Conservation (phyloP, 495 filamentous ascomycete species). For the Extremus antarcticus region DNA sequence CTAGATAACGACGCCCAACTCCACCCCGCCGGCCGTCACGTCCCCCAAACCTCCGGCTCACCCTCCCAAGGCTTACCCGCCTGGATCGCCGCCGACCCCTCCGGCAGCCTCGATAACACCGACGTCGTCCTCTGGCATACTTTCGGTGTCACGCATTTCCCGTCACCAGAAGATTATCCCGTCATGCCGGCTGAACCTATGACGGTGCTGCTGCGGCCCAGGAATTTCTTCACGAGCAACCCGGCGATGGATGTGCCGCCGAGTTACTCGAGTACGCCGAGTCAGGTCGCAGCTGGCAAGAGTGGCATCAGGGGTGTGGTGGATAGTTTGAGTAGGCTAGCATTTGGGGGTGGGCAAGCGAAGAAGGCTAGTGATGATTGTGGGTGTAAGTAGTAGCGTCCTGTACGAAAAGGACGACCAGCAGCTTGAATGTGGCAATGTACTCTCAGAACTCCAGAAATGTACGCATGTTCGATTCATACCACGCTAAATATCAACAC, state of each 20-base stretch:
- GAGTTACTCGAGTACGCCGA: constrained; percentile 63
- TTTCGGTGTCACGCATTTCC: constrained; percentile 88
- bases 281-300: constrained; percentile 45
- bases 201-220: constrained; percentile 68
- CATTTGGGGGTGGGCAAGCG: constrained; percentile 30
- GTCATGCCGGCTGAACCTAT: constrained; percentile 92
- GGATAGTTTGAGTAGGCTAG: constrained; percentile 25
- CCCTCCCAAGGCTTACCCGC: constrained; percentile 66
- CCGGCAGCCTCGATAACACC: constrained; percentile 63
- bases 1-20: constrained; percentile 81
- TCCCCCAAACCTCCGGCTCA: constrained; percentile 84
- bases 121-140: constrained; percentile 96
- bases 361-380: constrained; percentile 14
- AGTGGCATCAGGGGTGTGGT: constrained; percentile 20
- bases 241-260: constrained; percentile 82
- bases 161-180: constrained; percentile 83
- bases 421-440: too few species aligned
- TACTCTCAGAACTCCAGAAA: too few species aligned
- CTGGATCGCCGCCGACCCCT: constrained; percentile 71
- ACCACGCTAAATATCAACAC: not conserved
- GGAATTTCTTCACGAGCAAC: constrained; percentile 81
- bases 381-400: constrained; percentile 1
- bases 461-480: too few species aligned
- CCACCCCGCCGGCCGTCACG: constrained; percentile 85
- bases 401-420: too few species aligned